Evolutionary conservation across 163 green algal species (phyloP).

Genomic region (Trebouxiophyceae sp.): DNA sequence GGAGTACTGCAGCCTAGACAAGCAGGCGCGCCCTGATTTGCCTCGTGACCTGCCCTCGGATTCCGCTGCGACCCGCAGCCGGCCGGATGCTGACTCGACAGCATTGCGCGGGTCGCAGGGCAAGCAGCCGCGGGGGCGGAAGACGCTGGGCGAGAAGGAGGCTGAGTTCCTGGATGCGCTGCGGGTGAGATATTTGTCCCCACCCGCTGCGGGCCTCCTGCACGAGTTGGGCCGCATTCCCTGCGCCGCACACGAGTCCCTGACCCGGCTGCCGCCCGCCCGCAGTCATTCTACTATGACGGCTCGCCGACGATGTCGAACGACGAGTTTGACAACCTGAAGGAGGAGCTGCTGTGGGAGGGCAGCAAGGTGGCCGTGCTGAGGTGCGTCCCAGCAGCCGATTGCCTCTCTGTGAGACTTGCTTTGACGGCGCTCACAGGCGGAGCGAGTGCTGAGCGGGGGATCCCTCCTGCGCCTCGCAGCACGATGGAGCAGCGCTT

Average conservation of each 20-base stretch:
- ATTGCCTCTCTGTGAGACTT: conserved; percentile 2
- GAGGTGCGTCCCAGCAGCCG: too few species aligned
- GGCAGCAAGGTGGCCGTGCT: conserved; percentile 84
- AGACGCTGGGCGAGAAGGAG: conserved; percentile 87
- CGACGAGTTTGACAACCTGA: conserved; percentile 86
- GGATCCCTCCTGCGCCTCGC: too few species aligned
- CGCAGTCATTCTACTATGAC: conserved; percentile 72
- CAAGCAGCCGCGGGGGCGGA: conserved; percentile 17
- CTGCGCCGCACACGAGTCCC: too few species aligned
- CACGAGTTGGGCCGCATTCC: too few species aligned
- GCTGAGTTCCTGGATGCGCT: conserved; percentile 84
- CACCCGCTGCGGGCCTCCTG: too few species aligned
- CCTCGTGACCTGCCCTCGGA: too few species aligned
- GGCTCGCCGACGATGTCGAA: conserved; percentile 73
- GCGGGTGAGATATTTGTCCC: conserved; percentile 30
- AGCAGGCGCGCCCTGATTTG: not conserved
- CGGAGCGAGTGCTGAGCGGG: too few species aligned
- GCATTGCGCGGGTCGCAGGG: too few species aligned
- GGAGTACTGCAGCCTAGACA: conserved; percentile 23
- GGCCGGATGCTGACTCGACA: too few species aligned
- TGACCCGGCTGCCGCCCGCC: not conserved
- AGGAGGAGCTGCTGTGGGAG: conserved; percentile 93
- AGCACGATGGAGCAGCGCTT: conserved; percentile 73
- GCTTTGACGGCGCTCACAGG: not conserved
- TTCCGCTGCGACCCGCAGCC: too few species aligned